phyloP scores from a whole-genome alignment of 73 alveolate genomes.

The Durusdinium trenchii region DNA sequence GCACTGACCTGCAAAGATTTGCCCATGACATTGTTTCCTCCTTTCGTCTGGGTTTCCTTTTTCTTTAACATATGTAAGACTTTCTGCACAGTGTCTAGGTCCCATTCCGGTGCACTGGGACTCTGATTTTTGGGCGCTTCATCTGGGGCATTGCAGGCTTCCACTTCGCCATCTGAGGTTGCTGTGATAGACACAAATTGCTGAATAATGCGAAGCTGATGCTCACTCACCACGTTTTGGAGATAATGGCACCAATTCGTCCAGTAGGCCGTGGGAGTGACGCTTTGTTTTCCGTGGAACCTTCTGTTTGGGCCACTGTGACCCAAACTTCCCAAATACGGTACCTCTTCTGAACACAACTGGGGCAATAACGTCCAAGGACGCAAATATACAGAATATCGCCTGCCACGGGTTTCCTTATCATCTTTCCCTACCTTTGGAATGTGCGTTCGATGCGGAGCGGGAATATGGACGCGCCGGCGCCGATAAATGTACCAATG shows the following conservation, averaged over 20 bases:
- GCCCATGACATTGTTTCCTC: neutral
- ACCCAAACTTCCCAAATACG: neutral
- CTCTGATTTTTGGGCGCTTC: neutral
- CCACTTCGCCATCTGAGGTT: neutral
- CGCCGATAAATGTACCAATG: neutral
- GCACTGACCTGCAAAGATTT: neutral
- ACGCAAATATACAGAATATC: neutral
- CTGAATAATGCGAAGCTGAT: neutral
- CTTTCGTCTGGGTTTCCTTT: neutral
- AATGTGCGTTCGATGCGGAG: neutral
- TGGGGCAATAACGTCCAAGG: neutral
- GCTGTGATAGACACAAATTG: neutral
- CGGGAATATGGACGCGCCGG: neutral
- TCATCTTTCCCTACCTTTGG: neutral
- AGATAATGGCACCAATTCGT: neutral
- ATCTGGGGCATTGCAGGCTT: neutral
- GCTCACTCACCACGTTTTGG: neutral
- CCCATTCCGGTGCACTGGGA: neutral
- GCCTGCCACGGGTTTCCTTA: neutral
- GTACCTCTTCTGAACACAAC: neutral
- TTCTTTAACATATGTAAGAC: neutral
- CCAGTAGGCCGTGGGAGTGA: neutral
- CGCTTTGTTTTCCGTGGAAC: neutral
- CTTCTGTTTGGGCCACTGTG: neutral
- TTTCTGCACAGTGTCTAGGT: neutral